Evolutionary conservation across 1,139 yeast genomes (phyloP).

Genomic region (Candida freyschussii): DNA sequence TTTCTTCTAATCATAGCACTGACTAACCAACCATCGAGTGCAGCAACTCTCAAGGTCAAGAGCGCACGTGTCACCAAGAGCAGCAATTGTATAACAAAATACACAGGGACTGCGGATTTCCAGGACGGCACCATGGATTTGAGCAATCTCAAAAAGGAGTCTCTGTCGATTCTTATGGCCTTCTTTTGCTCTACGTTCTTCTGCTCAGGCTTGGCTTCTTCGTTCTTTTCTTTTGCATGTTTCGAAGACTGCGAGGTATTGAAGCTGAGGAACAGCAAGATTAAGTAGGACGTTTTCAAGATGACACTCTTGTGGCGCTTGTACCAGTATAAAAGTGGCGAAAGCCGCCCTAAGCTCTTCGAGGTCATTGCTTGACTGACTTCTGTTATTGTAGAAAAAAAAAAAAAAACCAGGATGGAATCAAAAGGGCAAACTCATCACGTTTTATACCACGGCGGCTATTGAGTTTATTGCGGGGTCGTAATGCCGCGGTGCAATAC

Average conservation of each 20-base stretch:
- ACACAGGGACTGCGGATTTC: slow-evolving; percentile 40
- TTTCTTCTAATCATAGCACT: slow-evolving; percentile 74
- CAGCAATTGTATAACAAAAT: slow-evolving; percentile 52
- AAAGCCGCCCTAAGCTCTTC: slow-evolving; percentile 5
- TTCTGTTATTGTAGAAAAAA: too few species aligned
- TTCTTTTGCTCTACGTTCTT: slow-evolving; percentile 6
- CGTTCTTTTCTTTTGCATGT: slow-evolving; percentile 3
- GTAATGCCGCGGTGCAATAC: slow-evolving; percentile 1
- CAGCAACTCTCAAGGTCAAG: slow-evolving; percentile 77
- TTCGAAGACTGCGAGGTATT: slow-evolving; percentile 16
- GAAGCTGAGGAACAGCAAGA: slow-evolving; percentile 22
- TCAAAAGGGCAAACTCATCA: too few species aligned
- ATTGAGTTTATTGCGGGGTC: background rate
- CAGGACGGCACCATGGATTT: slow-evolving; percentile 20
- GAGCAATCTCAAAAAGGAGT: slow-evolving; percentile 28
- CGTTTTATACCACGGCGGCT: too few species aligned
- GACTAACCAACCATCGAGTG: slow-evolving; percentile 80
- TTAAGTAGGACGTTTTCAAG: slow-evolving; percentile 22
- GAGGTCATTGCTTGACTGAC: slow-evolving; percentile 4
- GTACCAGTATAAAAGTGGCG: slow-evolving; percentile 27
- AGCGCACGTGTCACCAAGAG: slow-evolving; percentile 66
- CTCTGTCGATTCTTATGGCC: slow-evolving; percentile 33
- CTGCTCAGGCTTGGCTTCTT: slow-evolving; percentile 19
- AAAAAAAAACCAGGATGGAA: too few species aligned
- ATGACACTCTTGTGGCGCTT: slow-evolving; percentile 43